phyloP scores from a whole-genome alignment of 2,329 filamentous ascomycete genomes.

The Microdochium paspali region DNA sequence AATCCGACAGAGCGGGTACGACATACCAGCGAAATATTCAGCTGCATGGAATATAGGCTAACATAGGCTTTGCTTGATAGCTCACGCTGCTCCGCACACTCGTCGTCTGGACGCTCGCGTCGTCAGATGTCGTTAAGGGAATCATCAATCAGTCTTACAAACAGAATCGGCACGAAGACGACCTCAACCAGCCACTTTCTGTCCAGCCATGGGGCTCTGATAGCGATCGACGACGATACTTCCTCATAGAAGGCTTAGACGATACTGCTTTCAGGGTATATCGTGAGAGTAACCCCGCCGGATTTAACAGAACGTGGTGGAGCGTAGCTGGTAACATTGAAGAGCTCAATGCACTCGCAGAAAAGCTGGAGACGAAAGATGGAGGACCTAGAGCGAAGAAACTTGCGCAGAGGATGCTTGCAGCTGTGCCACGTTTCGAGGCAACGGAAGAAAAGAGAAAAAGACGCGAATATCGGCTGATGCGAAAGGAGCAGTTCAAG shows the following conservation, averaged over 20 bases:
- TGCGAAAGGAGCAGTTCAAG: slow-evolving; percentile 78
- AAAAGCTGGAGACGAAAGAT: slow-evolving; percentile 68
- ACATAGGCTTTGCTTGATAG: slow-evolving; percentile 32
- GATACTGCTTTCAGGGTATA: slow-evolving; percentile 93
- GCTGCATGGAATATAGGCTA: slow-evolving; percentile 3
- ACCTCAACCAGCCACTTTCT: slow-evolving; percentile 75
- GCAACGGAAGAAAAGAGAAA: slow-evolving; percentile 93
- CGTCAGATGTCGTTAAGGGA: slow-evolving; percentile 71
- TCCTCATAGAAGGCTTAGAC: slow-evolving; percentile 84
- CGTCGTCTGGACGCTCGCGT: slow-evolving; percentile 80
- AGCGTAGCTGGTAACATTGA: slow-evolving; percentile 87
- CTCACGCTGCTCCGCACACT: slow-evolving; percentile 75
- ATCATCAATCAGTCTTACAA: slow-evolving; percentile 87
- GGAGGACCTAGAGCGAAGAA: slow-evolving; percentile 72
- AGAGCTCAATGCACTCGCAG: slow-evolving; percentile 65
- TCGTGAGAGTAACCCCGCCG: slow-evolving; percentile 78
- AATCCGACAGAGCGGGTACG: slow-evolving; percentile 72
- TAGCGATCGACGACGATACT: slow-evolving; percentile 87
- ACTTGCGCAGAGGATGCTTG: slow-evolving; percentile 66
- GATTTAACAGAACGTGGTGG: slow-evolving; percentile 76
- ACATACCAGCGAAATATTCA: slow-evolving; percentile 15
- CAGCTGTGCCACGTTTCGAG: slow-evolving; percentile 82
- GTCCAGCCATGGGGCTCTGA: slow-evolving; percentile 88
- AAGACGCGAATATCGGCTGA: slow-evolving; percentile 81
- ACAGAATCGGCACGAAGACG: slow-evolving; percentile 70